Base-by-base conservation (phyloP, 768 basidiomycete species). In the Phanerochaete sordida region DNA sequence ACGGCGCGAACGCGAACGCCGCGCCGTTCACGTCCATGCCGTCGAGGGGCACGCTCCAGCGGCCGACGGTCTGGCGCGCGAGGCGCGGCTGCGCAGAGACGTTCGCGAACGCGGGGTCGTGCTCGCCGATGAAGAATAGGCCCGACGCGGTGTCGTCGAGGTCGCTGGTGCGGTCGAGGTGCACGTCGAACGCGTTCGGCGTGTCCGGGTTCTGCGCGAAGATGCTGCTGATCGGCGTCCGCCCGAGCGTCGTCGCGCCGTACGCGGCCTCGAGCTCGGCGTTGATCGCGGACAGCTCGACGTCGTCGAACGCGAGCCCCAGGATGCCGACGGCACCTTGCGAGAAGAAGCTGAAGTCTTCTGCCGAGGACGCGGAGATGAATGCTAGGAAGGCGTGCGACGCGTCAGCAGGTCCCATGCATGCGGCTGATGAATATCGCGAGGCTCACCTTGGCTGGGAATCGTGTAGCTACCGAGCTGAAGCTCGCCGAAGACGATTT, bases 301-400 rank as follows among this genome's bases (percentile, higher is more conserved):
- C 78, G 5, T 82, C 80, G 52, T 85, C 85, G 66, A 91, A 91
- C 31, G 91, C 89, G 21, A 93, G 79, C 23, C 92, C 91, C 43
- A 85, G 68, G 64, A 94, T 83, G 15, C 91, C 92, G 26, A 37
- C 28, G 9, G 33, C 45, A 11, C 31, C 55, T 21, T 51, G 26
- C 26, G 27, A 37, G 19, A 60, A 31, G 52, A 55, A 56, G 27
- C 19, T 24, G 31, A 60, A 55, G 39, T 60, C 54, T 21, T 46
- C 13, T 9, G 59, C 54, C 70, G 35, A 12, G 1, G 55, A 49
- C 8, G 59, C 62, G 7, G 76, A 75, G 28, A 84, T 64, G 61
- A 92, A 78, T 3, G 80, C 74, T 65, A 85, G 77, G 21, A 86
- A 85, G 44, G 67, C 30, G 43, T 6, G 31, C n/a, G 9, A 30